These are phyloP conservation scores for Rhodotorula babjevae DNA, from an alignment of 768 basidiomycete species.

Conservation along the genomic window DNA sequence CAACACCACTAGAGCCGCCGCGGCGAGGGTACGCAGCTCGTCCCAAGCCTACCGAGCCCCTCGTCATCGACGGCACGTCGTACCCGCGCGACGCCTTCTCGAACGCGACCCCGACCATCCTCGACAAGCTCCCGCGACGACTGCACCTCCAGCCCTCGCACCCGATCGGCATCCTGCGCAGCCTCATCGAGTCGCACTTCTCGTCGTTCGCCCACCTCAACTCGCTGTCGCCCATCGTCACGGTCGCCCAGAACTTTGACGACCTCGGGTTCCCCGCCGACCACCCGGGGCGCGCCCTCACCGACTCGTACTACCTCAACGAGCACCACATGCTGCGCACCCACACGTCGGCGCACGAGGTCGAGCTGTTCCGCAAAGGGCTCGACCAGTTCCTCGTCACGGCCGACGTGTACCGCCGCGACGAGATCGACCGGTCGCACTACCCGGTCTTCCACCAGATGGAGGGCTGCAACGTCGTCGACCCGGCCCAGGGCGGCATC, in stretches of 20 bases:
- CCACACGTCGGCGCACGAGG: conserved; percentile 97
- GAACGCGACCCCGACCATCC: conserved; percentile 79
- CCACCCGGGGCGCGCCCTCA: conserved; percentile 83
- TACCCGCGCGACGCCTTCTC: conserved; percentile 74
- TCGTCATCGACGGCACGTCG: conserved; percentile 43
- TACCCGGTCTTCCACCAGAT: conserved; percentile 99
- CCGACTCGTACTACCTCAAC: conserved; percentile 96
- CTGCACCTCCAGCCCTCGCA: conserved; percentile 74
- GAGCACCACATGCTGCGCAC: conserved; percentile 85
- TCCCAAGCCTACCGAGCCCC: background rate
- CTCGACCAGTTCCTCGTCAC: conserved; percentile 74
- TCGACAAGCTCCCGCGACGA: conserved; percentile 68
- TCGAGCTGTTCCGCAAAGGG: conserved; percentile 77
- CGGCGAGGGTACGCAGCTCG: conserved; percentile 6
- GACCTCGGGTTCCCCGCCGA: conserved; percentile 88
- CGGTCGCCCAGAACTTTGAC: conserved; percentile 89
- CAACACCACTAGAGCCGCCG: background rate
- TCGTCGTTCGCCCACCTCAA: conserved; percentile 62
- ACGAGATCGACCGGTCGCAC: conserved; percentile 94
- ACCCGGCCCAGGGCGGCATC: conserved; percentile 50
- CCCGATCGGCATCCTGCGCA: conserved; percentile 71
- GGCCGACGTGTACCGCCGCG: conserved; percentile 94
- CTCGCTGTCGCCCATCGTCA: conserved; percentile 70
- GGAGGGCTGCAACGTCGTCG: conserved; percentile 83
- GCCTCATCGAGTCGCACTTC: conserved; percentile 79